These are phyloP conservation scores for Aspergillus felis DNA, from an alignment of 2,329 filamentous ascomycete species.

Conservation along the genomic window DNA sequence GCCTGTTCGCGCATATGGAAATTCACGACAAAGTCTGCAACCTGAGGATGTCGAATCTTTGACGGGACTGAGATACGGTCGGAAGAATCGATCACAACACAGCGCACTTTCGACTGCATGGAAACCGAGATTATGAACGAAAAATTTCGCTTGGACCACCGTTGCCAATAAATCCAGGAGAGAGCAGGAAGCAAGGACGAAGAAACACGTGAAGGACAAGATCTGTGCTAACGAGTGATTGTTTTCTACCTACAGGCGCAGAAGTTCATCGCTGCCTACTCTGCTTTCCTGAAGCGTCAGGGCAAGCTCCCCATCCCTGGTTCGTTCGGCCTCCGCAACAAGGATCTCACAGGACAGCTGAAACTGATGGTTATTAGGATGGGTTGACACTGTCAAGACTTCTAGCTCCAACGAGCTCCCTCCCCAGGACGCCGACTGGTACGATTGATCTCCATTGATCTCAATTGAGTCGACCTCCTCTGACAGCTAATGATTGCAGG, in stretches of 20 bases:
- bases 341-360: background rate
- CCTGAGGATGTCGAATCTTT: background rate
- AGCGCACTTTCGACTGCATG: background rate
- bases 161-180: background rate
- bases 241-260: slow-evolving; percentile 48
- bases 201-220: background rate
- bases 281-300: slow-evolving; percentile 67
- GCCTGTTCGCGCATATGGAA: background rate
- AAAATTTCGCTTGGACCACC: background rate
- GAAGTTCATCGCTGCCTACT: slow-evolving; percentile 66
- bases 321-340: slow-evolving; percentile 39
- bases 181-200: background rate
- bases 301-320: slow-evolving; percentile 67
- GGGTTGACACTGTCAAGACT: slow-evolving; percentile 99
- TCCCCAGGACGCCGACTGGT: slow-evolving; percentile 98
- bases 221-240: slow-evolving; percentile 10
- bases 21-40: background rate
- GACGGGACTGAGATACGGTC: background rate
- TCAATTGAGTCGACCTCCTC: background rate
- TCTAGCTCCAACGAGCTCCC: slow-evolving; percentile 94
- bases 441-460: slow-evolving; percentile 48
- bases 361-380: slow-evolving; percentile 55
- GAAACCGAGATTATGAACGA: background rate
- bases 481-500: slow-evolving; percentile 33
- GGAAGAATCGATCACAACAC: background rate